Conservation (phyloP, 2,329 filamentous ascomycete genomes). For the Colletotrichum liriopes region DNA sequence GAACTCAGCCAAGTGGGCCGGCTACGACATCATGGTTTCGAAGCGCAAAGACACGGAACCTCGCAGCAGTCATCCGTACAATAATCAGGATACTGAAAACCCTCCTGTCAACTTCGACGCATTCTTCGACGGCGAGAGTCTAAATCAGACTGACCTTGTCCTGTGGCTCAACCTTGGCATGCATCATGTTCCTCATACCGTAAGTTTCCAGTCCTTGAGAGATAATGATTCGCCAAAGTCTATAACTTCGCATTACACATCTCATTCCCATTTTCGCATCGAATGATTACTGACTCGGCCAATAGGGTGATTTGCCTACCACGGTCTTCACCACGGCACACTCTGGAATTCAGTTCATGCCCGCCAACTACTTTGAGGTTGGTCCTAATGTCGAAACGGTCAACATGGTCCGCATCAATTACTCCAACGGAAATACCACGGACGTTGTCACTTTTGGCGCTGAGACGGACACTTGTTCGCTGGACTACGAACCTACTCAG, state of each 20-base stretch:
- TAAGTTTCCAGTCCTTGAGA: constrained; percentile 10
- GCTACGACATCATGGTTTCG: constrained; percentile 66
- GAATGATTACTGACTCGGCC: background rate
- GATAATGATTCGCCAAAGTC: background rate
- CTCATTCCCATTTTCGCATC: background rate
- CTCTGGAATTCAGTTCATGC: constrained; percentile 56
- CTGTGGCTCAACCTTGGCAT: constrained; percentile 70
- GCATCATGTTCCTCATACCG: constrained; percentile 71
- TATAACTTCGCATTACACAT: background rate
- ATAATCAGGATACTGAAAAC: constrained; percentile 60
- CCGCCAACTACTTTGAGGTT: constrained; percentile 58
- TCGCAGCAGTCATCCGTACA: constrained; percentile 60
- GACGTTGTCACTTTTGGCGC: constrained; percentile 54
- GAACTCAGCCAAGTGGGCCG: constrained; percentile 64
- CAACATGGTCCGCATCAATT: constrained; percentile 55
- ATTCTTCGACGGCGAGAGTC: constrained; percentile 59
- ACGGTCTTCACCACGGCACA: constrained; percentile 63
- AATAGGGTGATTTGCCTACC: constrained; percentile 60
- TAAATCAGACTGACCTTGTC: constrained; percentile 58
- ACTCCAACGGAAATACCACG: constrained; percentile 51
- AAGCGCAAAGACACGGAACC: constrained; percentile 69
- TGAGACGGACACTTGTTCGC: constrained; percentile 48
- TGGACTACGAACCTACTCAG: constrained; percentile 49
- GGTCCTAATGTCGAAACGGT: constrained; percentile 49
- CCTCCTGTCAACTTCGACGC: constrained; percentile 66